Percentiles rank a stretch among this genome's conserved stretches.
Conservation (phyloP, 2,329 filamentous ascomycete genomes). For the Botrytis aclada region DNA sequence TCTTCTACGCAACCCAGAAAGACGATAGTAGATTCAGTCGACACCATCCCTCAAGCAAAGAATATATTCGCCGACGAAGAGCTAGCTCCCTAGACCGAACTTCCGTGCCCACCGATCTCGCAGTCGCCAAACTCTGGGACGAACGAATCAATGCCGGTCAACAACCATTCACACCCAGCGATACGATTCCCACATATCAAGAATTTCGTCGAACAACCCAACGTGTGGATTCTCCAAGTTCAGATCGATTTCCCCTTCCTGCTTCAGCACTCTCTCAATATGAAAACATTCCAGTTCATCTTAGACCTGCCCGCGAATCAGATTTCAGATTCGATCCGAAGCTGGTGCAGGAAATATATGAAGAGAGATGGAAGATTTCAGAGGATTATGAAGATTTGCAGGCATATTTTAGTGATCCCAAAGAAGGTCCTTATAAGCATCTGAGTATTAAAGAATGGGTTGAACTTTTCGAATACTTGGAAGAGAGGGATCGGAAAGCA, state of each 20-base stretch:
- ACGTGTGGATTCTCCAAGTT: neutral
- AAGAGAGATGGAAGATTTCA: neutral
- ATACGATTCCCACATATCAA: neutral
- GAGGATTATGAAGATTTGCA: neutral
- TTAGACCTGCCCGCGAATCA: neutral
- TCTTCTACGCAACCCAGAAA: slow-evolving; percentile 5
- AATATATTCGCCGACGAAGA: neutral
- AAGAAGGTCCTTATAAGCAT: neutral
- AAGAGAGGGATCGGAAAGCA: neutral
- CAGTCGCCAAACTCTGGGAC: neutral
- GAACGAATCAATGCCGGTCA: neutral
- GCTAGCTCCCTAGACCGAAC: neutral
- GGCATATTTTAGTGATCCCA: neutral
- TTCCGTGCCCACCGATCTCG: neutral
- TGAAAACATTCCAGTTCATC: neutral
- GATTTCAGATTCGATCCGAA: neutral
- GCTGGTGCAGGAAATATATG: neutral
- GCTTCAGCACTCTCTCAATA: neutral
- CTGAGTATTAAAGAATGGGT: neutral
- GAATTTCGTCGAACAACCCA: neutral
- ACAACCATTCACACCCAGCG: neutral
- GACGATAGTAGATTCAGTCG: neutral
- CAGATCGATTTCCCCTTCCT: neutral
- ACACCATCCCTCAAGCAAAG: neutral
- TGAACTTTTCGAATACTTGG: neutral